These are phyloP conservation scores for Cryomyces antarcticus DNA, from an alignment of 495 filamentous ascomycete species.

Conservation along the genomic window DNA sequence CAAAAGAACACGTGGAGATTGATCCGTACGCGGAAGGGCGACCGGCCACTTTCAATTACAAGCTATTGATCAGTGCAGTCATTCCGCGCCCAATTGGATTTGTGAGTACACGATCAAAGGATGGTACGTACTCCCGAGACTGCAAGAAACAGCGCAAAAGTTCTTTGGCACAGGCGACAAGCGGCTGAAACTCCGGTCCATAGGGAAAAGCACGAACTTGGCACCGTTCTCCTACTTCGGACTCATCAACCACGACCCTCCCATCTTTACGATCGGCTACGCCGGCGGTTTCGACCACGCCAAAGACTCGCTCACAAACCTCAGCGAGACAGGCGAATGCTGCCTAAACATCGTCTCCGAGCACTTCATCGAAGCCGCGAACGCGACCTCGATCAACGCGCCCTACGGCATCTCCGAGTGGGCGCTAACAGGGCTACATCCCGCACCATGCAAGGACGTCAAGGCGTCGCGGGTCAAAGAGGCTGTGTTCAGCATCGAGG, in stretches of 20 bases:
- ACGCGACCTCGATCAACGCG: constrained; percentile 54
- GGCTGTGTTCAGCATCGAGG: constrained; percentile 65
- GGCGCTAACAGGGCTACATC: constrained; percentile 56
- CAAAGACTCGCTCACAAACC: constrained; percentile 64
- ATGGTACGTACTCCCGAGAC: constrained; percentile 21
- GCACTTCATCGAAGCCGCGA: constrained; percentile 74
- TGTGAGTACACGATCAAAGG: constrained; percentile 35
- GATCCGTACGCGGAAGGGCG: constrained; percentile 61
- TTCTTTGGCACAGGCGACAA: background rate
- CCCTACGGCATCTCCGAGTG: constrained; percentile 69
- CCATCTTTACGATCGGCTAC: constrained; percentile 70
- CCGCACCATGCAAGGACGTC: constrained; percentile 44
- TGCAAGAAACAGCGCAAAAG: background rate
- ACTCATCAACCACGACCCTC: constrained; percentile 73
- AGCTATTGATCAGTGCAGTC: constrained; percentile 73
- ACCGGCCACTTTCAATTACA: constrained; percentile 59
- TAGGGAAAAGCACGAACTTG: constrained; percentile 42
- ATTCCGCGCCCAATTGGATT: constrained; percentile 63
- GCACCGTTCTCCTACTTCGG: constrained; percentile 77
- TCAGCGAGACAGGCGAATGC: constrained; percentile 47
- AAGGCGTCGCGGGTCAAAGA: constrained; percentile 57
- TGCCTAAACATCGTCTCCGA: constrained; percentile 57
- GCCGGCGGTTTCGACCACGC: constrained; percentile 22
- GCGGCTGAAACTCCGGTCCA: background rate
- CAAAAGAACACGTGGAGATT: constrained; percentile 51